Evolutionary conservation across 768 basidiomycete species (phyloP).

Genomic region (Auricularia auricula-judae): DNA sequence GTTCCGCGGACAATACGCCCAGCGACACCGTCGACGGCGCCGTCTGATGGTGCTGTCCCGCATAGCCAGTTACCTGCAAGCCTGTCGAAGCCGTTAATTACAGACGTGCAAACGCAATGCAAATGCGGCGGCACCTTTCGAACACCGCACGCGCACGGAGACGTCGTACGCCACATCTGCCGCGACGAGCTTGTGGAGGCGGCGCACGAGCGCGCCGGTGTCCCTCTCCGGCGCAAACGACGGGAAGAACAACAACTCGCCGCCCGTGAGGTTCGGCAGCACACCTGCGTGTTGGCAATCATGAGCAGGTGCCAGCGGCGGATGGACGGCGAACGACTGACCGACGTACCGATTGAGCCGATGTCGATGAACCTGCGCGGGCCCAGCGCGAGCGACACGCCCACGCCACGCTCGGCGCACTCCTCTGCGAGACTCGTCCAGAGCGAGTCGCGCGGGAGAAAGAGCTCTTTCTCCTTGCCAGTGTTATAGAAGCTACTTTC

Average conservation of each 20-base stretch:
- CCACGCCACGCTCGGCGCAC: conserved; percentile 81
- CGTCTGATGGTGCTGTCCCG: neutral
- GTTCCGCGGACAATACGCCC: neutral
- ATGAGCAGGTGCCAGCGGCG: conserved; percentile 4
- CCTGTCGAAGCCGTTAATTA: conserved; percentile 1
- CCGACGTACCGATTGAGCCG: conserved; percentile 61
- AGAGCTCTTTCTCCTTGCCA: conserved; percentile 77
- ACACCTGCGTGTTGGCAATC: conserved; percentile 30
- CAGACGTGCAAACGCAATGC: neutral
- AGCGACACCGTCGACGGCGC: neutral
- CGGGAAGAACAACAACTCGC: conserved; percentile 86
- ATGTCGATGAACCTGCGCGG: conserved; percentile 74
- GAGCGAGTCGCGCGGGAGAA: conserved; percentile 58
- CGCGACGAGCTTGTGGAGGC: conserved; percentile 55
- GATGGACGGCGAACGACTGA: neutral
- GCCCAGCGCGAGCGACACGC: conserved; percentile 81
- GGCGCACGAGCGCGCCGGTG: conserved; percentile 52
- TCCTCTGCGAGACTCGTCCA: conserved; percentile 85
- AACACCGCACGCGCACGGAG: conserved; percentile 71
- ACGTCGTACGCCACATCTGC: conserved; percentile 74
- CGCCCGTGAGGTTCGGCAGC: conserved; percentile 68
- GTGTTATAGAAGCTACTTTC: conserved; percentile 69
- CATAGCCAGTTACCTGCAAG: conserved; percentile 4
- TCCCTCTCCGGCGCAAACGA: conserved; percentile 71
- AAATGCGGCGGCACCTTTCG: conserved; percentile 45